Percentiles rank a stretch among this genome's conserved stretches.
These are phyloP conservation scores for Exophiala alcalophila DNA, from an alignment of 2,329 filamentous ascomycete species.

Conservation along the genomic window DNA sequence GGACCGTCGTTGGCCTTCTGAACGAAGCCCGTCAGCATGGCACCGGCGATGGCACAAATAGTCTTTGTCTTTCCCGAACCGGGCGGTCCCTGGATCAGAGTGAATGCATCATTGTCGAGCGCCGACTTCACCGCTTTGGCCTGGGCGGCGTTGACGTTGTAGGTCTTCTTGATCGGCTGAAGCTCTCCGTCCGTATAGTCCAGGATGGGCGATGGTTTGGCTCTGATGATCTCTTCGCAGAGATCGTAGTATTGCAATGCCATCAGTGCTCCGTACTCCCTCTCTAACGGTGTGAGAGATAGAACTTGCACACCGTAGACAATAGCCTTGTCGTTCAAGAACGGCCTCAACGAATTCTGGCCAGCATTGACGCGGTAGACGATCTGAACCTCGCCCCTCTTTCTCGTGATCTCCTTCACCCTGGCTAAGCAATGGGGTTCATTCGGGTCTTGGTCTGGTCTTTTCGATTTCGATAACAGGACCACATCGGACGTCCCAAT, in stretches of 20 bases:
- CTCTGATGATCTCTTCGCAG: conserved; percentile 84
- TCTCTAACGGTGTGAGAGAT: conserved; percentile 89
- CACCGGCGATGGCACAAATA: conserved; percentile 92
- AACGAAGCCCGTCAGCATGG: conserved; percentile 65
- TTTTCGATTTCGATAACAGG: conserved; percentile 70
- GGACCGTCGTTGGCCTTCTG: conserved; percentile 48
- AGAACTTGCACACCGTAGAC: conserved; percentile 79
- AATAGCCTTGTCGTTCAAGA: conserved; percentile 65
- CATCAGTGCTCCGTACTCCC: conserved; percentile 88
- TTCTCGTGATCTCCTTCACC: conserved; percentile 74
- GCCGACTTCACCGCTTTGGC: conserved; percentile 89
- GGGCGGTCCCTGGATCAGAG: conserved; percentile 89
- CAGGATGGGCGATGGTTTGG: conserved; percentile 84
- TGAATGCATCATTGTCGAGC: conserved; percentile 94
- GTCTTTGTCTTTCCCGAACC: conserved; percentile 99
- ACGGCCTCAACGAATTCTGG: conserved; percentile 59
- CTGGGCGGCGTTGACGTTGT: conserved; percentile 82
- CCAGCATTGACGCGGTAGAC: conserved; percentile 74
- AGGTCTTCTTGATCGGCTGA: conserved; percentile 67
- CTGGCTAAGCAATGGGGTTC: conserved; percentile 82
- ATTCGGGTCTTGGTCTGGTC: conserved; percentile 63
- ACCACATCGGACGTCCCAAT: conserved; percentile 85
- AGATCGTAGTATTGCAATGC: conserved; percentile 94
- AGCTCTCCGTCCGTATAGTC: conserved; percentile 74
- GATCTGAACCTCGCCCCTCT: conserved; percentile 77